A percentile compares a stretch with the other conserved stretches of the same genome.
These are phyloP conservation scores for Hypholoma sublateritium DNA, from an alignment of 768 basidiomycete genomes.

Conservation along the genomic window DNA sequence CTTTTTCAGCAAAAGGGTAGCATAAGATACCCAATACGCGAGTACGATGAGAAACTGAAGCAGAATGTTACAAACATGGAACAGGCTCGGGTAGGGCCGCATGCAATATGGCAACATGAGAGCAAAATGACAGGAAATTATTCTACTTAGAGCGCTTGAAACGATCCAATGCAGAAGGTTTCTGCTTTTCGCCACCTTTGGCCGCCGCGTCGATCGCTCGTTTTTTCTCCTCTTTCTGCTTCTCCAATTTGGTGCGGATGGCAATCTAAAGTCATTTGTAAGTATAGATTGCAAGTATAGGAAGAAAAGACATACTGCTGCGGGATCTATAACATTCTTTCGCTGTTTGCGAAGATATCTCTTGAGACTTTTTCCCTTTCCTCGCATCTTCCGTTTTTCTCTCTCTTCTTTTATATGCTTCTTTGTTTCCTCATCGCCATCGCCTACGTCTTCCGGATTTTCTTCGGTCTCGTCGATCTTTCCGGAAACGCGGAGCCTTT, in stretches of 20 bases:
- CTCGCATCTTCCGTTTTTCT: conserved; percentile 82
- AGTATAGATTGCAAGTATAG: not conserved
- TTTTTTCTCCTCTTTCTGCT: conserved; percentile 27
- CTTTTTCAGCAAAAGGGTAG: too few relatives aligned
- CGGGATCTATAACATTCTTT: conserved; percentile 92
- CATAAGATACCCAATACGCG: too few relatives aligned
- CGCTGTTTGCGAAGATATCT: conserved; percentile 86
- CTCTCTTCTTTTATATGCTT: conserved; percentile 35
- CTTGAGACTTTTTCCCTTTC: conserved; percentile 85
- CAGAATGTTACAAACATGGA: too few relatives aligned
- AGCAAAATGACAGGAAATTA: not conserved
- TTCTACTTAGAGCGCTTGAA: conserved; percentile 25
- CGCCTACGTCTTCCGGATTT: conserved; percentile 39
- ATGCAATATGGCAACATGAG: not conserved
- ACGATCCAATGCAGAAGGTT: conserved; percentile 18
- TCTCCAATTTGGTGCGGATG: conserved; percentile 53
- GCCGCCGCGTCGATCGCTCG: conserved; percentile 18
- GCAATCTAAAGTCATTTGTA: conserved; percentile 43
- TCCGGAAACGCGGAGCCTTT: conserved; percentile 71
- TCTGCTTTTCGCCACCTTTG: conserved; percentile 22
- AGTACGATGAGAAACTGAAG: too few relatives aligned
- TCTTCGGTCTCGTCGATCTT: conserved; percentile 72
- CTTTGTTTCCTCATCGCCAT: conserved; percentile 36
- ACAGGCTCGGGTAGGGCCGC: too few relatives aligned
- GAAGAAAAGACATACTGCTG: conserved; percentile 21